These are phyloP conservation scores for Bocquillonia castaneifolia DNA, from an alignment of 441 rosid species.

Conservation along the genomic window DNA sequence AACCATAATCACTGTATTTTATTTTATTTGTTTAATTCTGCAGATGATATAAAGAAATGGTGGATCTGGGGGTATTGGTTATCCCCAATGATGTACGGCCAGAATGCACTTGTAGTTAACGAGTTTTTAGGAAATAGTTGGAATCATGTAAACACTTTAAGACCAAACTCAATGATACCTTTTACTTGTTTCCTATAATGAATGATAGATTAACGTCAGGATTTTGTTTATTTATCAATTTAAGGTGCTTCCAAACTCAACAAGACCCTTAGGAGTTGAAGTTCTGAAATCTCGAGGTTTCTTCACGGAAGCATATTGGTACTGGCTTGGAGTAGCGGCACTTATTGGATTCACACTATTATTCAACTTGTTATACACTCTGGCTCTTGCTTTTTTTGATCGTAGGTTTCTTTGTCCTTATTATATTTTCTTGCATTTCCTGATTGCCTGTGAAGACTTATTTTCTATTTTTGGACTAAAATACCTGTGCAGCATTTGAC, in stretches of 20 bases:
- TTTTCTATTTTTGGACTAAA: neutral
- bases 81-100: conserved; percentile 79
- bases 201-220: neutral
- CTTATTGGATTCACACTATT: conserved; percentile 43
- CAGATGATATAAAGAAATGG: conserved; percentile 67
- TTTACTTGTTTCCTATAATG: neutral
- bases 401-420: conserved; percentile 31
- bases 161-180: neutral
- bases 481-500: conserved; percentile 45
- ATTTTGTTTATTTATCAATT: neutral
- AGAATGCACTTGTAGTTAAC: conserved; percentile 64
- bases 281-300: conserved; percentile 55
- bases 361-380: conserved; percentile 45
- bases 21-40: conserved; percentile 17
- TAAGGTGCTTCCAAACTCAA: conserved; percentile 38
- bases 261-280: conserved; percentile 44
- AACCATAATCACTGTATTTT: no score
- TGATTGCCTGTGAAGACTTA: neutral
- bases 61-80: conserved; percentile 79
- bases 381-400: conserved; percentile 52
- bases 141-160: conserved; percentile 51
- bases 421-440: neutral
- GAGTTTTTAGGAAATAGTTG: conserved; percentile 81
- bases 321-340: conserved; percentile 67
- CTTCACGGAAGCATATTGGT: conserved; percentile 53